Percentiles rank a stretch among this genome's conserved stretches.
These are phyloP conservation scores for Trametes versicolor DNA, from an alignment of 1,284 basidiomycete genomes.

Conservation along the genomic window DNA sequence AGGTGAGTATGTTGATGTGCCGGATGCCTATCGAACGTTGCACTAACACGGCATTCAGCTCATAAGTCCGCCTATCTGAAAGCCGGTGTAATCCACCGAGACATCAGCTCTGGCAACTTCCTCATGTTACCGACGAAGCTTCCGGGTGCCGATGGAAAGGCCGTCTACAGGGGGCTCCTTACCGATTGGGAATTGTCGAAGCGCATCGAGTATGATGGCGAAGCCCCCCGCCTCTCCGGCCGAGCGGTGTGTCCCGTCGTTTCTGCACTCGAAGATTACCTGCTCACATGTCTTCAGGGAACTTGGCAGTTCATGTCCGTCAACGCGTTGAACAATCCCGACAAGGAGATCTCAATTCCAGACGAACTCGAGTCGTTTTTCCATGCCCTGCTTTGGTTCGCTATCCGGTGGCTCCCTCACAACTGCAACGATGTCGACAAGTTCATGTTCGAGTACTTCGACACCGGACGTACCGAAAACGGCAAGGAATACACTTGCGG, in stretches of 20 bases:
- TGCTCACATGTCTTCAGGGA: background rate
- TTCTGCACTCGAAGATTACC: background rate
- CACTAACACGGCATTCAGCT: background rate
- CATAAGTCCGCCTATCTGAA: constrained; percentile 9
- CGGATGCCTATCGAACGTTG: background rate
- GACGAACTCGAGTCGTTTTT: constrained; percentile 25
- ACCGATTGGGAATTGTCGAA: constrained; percentile 25
- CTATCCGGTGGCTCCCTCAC: constrained; percentile 14
- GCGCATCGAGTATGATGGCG: background rate
- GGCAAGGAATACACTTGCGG: too few species aligned
- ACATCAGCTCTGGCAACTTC: constrained; percentile 27
- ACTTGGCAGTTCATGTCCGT: constrained; percentile 24
- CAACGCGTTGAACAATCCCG: background rate
- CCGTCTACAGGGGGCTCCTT: constrained; percentile 20
- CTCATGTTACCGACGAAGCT: constrained; percentile 4
- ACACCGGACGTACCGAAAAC: background rate
- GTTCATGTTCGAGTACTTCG: constrained; percentile 10
- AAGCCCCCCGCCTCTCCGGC: constrained; percentile 8
- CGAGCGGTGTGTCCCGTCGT: constrained; percentile 6
- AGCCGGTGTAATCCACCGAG: constrained; percentile 14
- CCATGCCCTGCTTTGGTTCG: constrained; percentile 17
- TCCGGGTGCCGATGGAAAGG: background rate
- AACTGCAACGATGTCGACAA: constrained; percentile 5
- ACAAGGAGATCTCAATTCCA: background rate
- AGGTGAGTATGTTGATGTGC: background rate